Evolutionary conservation across 208 protist species (phyloP).

Genomic region (Leishmania martiniquensis): DNA sequence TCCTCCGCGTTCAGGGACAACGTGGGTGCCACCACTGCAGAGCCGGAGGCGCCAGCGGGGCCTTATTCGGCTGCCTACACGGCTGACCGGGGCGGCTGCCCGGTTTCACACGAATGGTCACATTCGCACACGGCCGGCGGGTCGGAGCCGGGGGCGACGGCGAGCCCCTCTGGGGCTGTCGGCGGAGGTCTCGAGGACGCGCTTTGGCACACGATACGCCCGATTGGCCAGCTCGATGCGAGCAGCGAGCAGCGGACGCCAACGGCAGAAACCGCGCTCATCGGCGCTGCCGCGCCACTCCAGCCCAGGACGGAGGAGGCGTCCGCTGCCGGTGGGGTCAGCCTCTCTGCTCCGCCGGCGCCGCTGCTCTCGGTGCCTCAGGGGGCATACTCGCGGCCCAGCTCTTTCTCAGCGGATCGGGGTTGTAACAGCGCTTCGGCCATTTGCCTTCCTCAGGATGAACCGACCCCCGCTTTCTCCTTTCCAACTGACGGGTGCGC

Average conservation of each 20-base stretch:
- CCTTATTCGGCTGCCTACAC: not conserved
- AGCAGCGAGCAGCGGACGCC: constrained; percentile 2
- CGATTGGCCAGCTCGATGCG: constrained; percentile 3
- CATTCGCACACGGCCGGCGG: not conserved
- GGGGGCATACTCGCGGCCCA: not conserved
- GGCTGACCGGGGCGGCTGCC: not conserved
- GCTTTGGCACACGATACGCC: constrained; percentile 29
- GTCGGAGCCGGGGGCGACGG: not conserved
- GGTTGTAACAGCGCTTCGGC: not conserved
- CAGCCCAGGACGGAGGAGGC: constrained; percentile 6
- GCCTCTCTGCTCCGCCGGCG: not conserved
- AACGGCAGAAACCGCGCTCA: not conserved
- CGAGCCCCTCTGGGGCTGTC: not conserved
- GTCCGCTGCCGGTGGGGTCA: constrained; percentile 1
- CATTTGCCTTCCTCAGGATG: not conserved
- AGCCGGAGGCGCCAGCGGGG: not conserved
- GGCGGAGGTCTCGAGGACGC: not conserved
- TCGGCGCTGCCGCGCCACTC: not conserved
- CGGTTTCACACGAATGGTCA: not conserved
- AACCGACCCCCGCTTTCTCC: not conserved
- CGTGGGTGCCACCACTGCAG: not conserved
- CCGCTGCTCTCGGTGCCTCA: not conserved
- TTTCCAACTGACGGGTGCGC: not conserved
- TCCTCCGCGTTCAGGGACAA: not conserved
- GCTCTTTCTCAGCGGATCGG: not conserved